phyloP scores from a whole-genome alignment of 345 rosid genomes.

The Orychophragmus violaceus region DNA sequence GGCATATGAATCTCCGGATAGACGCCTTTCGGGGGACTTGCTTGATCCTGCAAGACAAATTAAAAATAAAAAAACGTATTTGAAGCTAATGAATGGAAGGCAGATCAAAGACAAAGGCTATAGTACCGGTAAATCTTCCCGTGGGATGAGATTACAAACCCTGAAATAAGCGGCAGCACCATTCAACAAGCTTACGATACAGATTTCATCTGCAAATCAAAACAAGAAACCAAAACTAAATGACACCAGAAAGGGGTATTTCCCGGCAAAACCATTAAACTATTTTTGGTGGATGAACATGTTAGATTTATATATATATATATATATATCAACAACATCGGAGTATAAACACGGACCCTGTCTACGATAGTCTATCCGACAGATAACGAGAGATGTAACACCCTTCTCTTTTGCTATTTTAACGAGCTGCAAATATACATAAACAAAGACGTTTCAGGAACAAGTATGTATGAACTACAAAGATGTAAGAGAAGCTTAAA shows the following conservation, averaged over 20 bases:
- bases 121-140: neutral
- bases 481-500: no score
- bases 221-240: neutral
- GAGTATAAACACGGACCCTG: no score
- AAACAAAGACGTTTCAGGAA: no score
- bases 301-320: no score
- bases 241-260: no score
- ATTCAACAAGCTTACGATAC: neutral
- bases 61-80: no score
- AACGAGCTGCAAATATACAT: no score
- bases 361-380: no score
- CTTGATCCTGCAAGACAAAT: neutral
- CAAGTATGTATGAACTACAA: no score
- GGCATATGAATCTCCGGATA: neutral
- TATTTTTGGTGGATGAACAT: no score
- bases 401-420: neutral
- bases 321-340: no score
- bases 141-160: neutral
- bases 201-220: neutral
- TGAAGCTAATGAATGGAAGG: neutral
- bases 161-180: neutral
- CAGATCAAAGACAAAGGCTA: neutral
- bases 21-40: neutral
- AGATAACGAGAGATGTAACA: neutral
- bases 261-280: no score